phyloP scores from a whole-genome alignment of 768 basidiomycete genomes.

The Tricholoma sp. region DNA sequence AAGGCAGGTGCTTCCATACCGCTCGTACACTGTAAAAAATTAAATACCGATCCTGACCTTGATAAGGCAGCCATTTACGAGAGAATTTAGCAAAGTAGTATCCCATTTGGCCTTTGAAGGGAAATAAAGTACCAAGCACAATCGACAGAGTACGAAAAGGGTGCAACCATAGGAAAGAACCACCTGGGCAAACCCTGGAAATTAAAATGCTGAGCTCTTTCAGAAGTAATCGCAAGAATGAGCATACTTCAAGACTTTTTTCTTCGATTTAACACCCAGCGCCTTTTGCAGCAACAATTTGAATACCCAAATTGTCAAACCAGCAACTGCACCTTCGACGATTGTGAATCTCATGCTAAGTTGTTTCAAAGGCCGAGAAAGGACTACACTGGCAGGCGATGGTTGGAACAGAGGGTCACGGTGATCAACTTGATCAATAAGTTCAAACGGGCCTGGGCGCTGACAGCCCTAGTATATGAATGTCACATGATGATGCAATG shows the following conservation, averaged over 20 bases:
- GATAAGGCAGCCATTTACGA: constrained; percentile 19
- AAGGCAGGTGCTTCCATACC: constrained; percentile 34
- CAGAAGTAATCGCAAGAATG: background rate
- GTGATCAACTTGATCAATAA: no score
- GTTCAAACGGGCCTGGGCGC: no score
- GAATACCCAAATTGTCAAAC: background rate
- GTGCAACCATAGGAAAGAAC: constrained; percentile 19
- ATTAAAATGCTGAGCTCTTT: background rate
- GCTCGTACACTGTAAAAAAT: constrained; percentile 27
- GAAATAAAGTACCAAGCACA: constrained; percentile 26
- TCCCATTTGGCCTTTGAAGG: constrained; percentile 28
- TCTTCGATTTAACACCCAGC: background rate
- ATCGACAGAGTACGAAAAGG: constrained; percentile 26
- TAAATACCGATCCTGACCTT: background rate
- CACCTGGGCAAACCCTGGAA: constrained; percentile 15
- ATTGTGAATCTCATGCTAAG: background rate
- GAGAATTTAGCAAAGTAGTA: constrained; percentile 30
- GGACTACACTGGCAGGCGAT: no score
- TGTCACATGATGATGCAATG: no score
- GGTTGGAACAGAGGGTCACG: no score
- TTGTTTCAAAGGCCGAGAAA: background rate
- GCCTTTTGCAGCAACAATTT: background rate
- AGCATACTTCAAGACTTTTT: background rate
- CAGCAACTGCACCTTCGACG: background rate
- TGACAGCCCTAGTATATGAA: no score